A percentile compares a stretch with the other conserved stretches of the same genome.
Evolutionary conservation across 345 rosid genomes (phyloP).

Genomic region (rapeseed (Brassica napus)): DNA sequence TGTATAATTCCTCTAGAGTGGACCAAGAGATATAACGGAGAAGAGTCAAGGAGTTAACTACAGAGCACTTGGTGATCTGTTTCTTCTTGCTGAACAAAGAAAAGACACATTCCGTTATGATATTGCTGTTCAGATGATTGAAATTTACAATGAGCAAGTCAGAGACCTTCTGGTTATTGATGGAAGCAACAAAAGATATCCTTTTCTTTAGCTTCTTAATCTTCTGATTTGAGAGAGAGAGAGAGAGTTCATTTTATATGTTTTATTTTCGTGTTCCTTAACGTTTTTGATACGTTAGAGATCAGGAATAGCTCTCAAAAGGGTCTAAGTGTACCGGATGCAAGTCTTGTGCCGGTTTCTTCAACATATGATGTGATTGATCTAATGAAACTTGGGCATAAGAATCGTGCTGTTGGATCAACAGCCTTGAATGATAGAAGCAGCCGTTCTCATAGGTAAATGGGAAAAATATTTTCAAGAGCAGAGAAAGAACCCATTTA

Average conservation of each 20-base stretch:
- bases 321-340: slow-evolving; percentile 95
- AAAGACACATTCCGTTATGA: slow-evolving; percentile 69
- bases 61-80: slow-evolving; percentile 88
- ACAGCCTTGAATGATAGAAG: slow-evolving; percentile 97
- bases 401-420: slow-evolving; percentile 89
- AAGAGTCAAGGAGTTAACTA: slow-evolving; percentile 88
- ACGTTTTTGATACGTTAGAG: slow-evolving; percentile 67
- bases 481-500: slow-evolving; percentile 5
- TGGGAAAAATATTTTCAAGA: slow-evolving; percentile 8
- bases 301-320: slow-evolving; percentile 89
- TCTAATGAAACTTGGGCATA: slow-evolving; percentile 88
- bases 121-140: slow-evolving; percentile 96
- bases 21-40: slow-evolving; percentile 83
- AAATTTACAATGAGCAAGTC: slow-evolving; percentile 97
- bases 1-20: slow-evolving; percentile 55
- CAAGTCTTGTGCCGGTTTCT: slow-evolving; percentile 76
- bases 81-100: slow-evolving; percentile 84
- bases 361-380: slow-evolving; percentile 86
- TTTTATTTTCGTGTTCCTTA: slow-evolving; percentile 44
- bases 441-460: slow-evolving; percentile 97
- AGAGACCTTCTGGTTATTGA: slow-evolving; percentile 83
- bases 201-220: slow-evolving; percentile 49
- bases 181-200: slow-evolving; percentile 97
- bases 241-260: neutral
- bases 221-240: neutral